A percentile compares a stretch with the other conserved stretches of the same genome.
Evolutionary conservation across 352 stramenopile genomes (phyloP).

Genomic region (Pythium insidiosum): DNA sequence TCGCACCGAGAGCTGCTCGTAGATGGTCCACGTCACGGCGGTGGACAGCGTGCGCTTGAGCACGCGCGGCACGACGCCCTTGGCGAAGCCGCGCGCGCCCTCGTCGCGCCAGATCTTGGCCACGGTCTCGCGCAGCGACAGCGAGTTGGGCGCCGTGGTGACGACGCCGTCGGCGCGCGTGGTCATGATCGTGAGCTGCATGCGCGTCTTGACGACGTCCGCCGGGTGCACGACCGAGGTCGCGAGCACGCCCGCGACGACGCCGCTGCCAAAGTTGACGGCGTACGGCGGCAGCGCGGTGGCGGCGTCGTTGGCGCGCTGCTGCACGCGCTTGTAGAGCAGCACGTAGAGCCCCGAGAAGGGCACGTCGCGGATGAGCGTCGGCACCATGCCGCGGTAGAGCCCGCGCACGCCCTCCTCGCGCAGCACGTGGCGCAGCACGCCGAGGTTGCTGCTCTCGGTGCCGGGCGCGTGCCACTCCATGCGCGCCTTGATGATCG

Average conservation of each 20-base stretch:
- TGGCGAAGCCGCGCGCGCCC: conserved; percentile 89
- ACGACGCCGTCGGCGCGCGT: conserved; percentile 18
- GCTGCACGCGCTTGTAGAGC: conserved; percentile 71
- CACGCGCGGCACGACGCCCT: conserved; percentile 91
- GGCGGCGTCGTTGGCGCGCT: conserved; percentile 28
- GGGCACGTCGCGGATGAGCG: conserved; percentile 79
- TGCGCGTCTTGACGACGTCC: conserved; percentile 85
- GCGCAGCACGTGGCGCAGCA: conserved; percentile 54
- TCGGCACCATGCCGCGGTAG: conserved; percentile 82
- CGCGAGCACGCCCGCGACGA: conserved; percentile 64
- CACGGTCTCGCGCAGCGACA: conserved; percentile 59
- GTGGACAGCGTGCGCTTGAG: conserved; percentile 97
- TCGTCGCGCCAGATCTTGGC: conserved; percentile 88
- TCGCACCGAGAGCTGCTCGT: conserved; percentile 86
- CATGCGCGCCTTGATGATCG: conserved; percentile 83
- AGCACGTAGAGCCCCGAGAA: conserved; percentile 87
- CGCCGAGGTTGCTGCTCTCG: conserved; percentile 50
- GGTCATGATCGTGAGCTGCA: conserved; percentile 74
- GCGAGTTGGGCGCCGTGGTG: conserved; percentile 38
- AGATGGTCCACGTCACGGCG: conserved; percentile 99
- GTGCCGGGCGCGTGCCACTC: conserved; percentile 65
- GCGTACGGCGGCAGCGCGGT: conserved; percentile 39
- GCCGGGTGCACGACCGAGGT: conserved; percentile 81
- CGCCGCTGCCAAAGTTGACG: conserved; percentile 74
- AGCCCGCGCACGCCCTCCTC: conserved; percentile 66